Evolutionary conservation across 345 rosid genomes (phyloP), one percentile per base, ranked within the genome.

Genomic region (Brassica rapa): DNA sequence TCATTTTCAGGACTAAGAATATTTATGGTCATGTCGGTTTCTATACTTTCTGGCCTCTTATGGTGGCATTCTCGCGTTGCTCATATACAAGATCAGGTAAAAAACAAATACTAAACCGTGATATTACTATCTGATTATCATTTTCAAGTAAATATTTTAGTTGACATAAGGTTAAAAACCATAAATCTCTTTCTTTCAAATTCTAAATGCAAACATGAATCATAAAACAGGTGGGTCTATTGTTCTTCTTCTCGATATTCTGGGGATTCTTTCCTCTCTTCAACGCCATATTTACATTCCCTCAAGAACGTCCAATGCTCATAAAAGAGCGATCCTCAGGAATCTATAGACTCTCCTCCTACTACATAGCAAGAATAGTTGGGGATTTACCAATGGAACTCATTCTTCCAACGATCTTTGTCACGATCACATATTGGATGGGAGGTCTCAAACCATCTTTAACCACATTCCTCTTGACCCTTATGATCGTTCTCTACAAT

Each of bases 311-410:
- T 10, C 88, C 97, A 41, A 87, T 94, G 89, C 88, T 94, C n/a
- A 84, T 85, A 29, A 94, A 89, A 82, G 98, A 94, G 57, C 86
- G 97, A 51, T 89, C 97, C 8, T 90, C 97, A 0, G 92, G 97
- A 57, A 90, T 92, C 91, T 94, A 92, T 83, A 92, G 91, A 9
- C 92, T 94, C 16, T 94, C 97, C 7, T 90, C 98, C 33, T 94
- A 92, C 62, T 94, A 86, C 82, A 82, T 90, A 14, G 92, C 97
- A 2, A 81, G 95, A 62, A 88, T 81, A 8, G 92, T 84, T 0
- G 98, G 98, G 1, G 98, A 94, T 84, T 84, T 94, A 65, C 97
- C 98, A 1, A 94, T 94, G 97, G 98, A 94, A 79, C 95, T 94
- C 4, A 87, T 94, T 71, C 91, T 94, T 59, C 98, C 98, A 4